Conservation (phyloP, 208 protist species). For the Trypanosoma lewisi region DNA sequence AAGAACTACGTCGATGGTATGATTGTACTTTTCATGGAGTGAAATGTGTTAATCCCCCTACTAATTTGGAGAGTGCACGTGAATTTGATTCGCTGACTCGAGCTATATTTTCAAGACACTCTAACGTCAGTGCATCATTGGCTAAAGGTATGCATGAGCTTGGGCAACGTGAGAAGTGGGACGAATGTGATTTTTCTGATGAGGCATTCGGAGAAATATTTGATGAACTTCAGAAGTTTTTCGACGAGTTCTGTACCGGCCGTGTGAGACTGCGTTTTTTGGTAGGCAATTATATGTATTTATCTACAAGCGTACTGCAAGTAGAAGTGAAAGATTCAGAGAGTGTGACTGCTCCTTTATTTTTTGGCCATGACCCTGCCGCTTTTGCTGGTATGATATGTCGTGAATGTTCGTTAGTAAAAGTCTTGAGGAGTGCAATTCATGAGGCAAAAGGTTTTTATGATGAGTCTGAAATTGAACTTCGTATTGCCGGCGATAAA, state of each 20-base stretch:
- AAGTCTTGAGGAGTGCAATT: slow-evolving; percentile 43
- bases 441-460: slow-evolving; percentile 32
- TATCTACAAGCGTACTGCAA: slow-evolving; percentile 58
- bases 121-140: slow-evolving; percentile 54
- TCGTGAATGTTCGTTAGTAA: slow-evolving; percentile 52
- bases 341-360: slow-evolving; percentile 35
- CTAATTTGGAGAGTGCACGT: slow-evolving; percentile 26
- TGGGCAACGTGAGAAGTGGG: slow-evolving; percentile 55
- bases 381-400: slow-evolving; percentile 69
- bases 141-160: slow-evolving; percentile 54
- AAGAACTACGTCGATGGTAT: slow-evolving; percentile 62
- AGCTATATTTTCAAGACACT: slow-evolving; percentile 62
- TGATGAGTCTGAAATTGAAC: slow-evolving; percentile 49
- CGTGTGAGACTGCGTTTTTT: slow-evolving; percentile 62
- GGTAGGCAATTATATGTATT: slow-evolving; percentile 69
- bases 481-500: slow-evolving; percentile 45
- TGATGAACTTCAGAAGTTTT: slow-evolving; percentile 49
- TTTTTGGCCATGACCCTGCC: slow-evolving; percentile 50
- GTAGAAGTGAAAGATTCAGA: slow-evolving; percentile 41
- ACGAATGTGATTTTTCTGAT: slow-evolving; percentile 21
- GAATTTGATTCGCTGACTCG: slow-evolving; percentile 59
- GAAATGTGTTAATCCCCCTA: slow-evolving; percentile 36
- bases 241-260: slow-evolving; percentile 52
- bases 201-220: slow-evolving; percentile 35
- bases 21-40: slow-evolving; percentile 82